Conservation (phyloP, 2,329 filamentous ascomycete species). For the Fusarium sp. region DNA sequence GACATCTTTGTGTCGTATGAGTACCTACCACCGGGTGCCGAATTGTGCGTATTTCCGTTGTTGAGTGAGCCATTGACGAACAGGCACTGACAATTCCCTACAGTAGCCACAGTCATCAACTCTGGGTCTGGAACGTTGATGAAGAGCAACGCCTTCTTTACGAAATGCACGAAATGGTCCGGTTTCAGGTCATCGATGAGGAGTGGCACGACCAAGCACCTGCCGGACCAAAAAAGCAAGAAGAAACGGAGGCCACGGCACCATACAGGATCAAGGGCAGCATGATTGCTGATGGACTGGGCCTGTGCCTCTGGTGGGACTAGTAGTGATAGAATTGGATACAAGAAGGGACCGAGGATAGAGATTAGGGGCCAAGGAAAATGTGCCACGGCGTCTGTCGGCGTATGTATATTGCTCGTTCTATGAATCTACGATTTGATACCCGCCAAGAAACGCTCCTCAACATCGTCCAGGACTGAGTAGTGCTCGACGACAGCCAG, state of each 20-base stretch:
- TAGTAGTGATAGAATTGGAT: conserved; percentile 25
- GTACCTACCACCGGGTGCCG: conserved; percentile 79
- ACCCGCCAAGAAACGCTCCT: conserved; percentile 80
- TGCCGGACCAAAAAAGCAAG: conserved; percentile 69
- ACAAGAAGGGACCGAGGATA: conserved; percentile 13
- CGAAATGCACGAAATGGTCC: conserved; percentile 89
- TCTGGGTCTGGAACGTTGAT: conserved; percentile 87
- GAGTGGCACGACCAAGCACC: conserved; percentile 92
- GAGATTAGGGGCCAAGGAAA: conserved; percentile 7
- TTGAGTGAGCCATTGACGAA: neutral
- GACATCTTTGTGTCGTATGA: conserved; percentile 85
- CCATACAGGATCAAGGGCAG: conserved; percentile 77
- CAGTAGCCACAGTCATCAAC: conserved; percentile 79
- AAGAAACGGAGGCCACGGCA: conserved; percentile 71
- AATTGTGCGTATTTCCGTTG: conserved; percentile 69
- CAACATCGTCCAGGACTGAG: conserved; percentile 89
- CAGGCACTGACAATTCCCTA: conserved; percentile 22
- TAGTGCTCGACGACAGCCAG: conserved; percentile 94
- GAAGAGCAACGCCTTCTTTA: conserved; percentile 82
- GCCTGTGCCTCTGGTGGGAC: conserved; percentile 75
- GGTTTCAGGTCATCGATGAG: conserved; percentile 87
- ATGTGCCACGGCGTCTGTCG: conserved; percentile 41
- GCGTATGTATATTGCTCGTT: conserved; percentile 42
- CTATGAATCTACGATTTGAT: conserved; percentile 54
- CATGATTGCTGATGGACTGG: conserved; percentile 73